phyloP scores from a whole-genome alignment of 371 early-diverging fungal species.

The Mortierella sp. region DNA sequence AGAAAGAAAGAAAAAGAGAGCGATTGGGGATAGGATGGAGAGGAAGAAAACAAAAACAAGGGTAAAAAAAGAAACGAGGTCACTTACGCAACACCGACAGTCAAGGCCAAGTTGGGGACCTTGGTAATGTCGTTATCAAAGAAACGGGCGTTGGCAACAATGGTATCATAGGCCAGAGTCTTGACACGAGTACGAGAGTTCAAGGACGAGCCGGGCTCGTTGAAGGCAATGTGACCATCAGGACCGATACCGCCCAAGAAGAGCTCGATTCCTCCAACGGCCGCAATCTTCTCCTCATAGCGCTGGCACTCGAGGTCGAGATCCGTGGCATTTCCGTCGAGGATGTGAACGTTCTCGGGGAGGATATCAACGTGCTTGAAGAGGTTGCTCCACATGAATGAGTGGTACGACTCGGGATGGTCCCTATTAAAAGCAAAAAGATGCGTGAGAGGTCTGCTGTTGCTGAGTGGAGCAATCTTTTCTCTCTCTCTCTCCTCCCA shows the following conservation, averaged over 20 bases:
- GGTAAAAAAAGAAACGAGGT: neutral
- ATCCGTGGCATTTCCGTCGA: slow-evolving; percentile 87
- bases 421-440: slow-evolving; percentile 52
- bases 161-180: slow-evolving; percentile 91
- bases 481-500: neutral
- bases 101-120: slow-evolving; percentile 89
- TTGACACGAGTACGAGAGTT: slow-evolving; percentile 88
- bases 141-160: slow-evolving; percentile 89
- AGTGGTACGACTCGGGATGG: slow-evolving; percentile 88
- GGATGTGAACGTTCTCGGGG: slow-evolving; percentile 82
- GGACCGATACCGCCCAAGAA: slow-evolving; percentile 89
- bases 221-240: slow-evolving; percentile 93
- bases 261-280: slow-evolving; percentile 85
- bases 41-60: neutral
- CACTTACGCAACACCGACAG: slow-evolving; percentile 87
- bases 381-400: slow-evolving; percentile 88
- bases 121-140: slow-evolving; percentile 89
- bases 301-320: slow-evolving; percentile 81
- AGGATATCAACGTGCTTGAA: slow-evolving; percentile 86
- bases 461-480: slow-evolving; percentile 57
- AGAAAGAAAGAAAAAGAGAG: slow-evolving; percentile 6
- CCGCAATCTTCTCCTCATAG: slow-evolving; percentile 82
- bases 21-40: no score
- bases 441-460: neutral
- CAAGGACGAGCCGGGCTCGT: slow-evolving; percentile 91